Evolutionary conservation across 306 rosid species (phyloP).

Genomic region (Oemleria cerasiformis): DNA sequence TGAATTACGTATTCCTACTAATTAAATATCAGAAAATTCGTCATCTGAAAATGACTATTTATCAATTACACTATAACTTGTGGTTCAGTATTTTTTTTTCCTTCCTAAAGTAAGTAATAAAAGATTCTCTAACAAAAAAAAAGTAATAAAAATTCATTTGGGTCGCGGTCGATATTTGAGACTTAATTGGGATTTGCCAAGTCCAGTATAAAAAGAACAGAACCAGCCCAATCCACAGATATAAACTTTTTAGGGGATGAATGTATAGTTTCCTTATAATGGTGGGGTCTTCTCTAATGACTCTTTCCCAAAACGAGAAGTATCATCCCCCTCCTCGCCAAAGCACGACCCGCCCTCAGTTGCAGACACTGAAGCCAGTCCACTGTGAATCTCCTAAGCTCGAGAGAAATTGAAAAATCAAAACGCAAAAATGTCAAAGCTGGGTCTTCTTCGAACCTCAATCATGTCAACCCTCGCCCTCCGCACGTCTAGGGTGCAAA

Average conservation of each 20-base stretch:
- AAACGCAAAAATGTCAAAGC: constrained; percentile 34
- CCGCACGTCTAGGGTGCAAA: constrained; percentile 10
- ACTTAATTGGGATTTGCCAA: neutral
- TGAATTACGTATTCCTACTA: too few species aligned
- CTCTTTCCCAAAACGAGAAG: neutral
- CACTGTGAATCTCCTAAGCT: neutral
- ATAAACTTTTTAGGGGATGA: too few species aligned
- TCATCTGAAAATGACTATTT: too few species aligned
- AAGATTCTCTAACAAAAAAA: too few species aligned
- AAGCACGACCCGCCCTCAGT: neutral
- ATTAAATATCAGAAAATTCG: too few species aligned
- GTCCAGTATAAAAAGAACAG: neutral
- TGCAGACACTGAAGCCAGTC: neutral
- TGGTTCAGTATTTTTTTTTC: too few species aligned
- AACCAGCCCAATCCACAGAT: neutral
- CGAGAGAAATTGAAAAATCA: neutral
- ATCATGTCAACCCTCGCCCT: constrained; percentile 38
- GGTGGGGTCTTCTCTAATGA: neutral
- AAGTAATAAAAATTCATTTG: too few species aligned
- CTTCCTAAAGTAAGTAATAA: too few species aligned
- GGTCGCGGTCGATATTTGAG: too few species aligned
- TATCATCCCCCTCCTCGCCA: neutral
- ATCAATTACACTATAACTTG: too few species aligned
- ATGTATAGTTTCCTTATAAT: too few species aligned
- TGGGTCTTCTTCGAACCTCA: constrained; percentile 48